Base-by-base conservation (phyloP, 306 rosid species). In the Dalbergia cultrata region DNA sequence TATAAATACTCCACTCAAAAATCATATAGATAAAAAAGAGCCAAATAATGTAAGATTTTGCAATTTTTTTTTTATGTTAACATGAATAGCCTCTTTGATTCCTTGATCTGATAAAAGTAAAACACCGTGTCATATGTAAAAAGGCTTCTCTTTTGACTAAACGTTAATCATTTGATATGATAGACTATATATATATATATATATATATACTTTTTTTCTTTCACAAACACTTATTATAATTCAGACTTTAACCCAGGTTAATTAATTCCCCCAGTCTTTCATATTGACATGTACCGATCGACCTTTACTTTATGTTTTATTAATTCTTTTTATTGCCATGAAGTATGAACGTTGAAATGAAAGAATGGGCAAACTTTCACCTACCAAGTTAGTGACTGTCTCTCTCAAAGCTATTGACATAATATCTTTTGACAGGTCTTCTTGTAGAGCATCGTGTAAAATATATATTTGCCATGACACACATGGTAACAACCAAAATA, bases 381-480 rank as follows among this genome's bases (percentile, higher is more conserved):
- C 21, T 35, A 34, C 68, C 45, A 63, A 13, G 45, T 7, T 33
- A 33, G 68, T 63, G 45, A 63, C 19, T 63, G 68, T 63, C 68
- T 63, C 45, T 16, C 21, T 63, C 68, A 63, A 33, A 8, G 21
- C 4, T 63, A 63, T 33, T 60, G 66, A 60, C 66, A 60, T 60
- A 63, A 63, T 63, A 34, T 63, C 68, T 63, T 63, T 22, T 60
- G 66, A 60, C 17, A 26, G 66, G 37, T 16, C 64, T 21, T 18
- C 13, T 19, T 58, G 13, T 58, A 58, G 63, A 58, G 63, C 7
- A 59, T 11, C 65, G n/a, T 19, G 65, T 11, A 21, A 9, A 59
- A 22, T 18, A 12, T 60, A 9, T 60, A 3, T 10, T 60, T 22
- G 60, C 26, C 22, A 60, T 60, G 39, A 60, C 65, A 8, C 2